Conservation (phyloP, 208 protist species). For the Trypanosoma scelopori region DNA sequence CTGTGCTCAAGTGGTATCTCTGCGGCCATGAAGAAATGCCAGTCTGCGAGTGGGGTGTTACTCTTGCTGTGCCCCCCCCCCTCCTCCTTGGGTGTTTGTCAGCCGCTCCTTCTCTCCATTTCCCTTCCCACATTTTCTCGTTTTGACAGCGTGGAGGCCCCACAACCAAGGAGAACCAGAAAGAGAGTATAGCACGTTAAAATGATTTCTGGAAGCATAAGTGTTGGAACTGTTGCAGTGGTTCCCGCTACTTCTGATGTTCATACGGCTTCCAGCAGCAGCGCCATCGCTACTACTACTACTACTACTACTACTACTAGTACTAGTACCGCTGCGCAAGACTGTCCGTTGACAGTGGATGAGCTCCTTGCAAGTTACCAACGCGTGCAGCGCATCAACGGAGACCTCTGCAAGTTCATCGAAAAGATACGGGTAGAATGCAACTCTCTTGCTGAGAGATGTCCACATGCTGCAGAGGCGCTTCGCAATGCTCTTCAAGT, state of each 20-base stretch:
- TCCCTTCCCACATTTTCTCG: too few relatives aligned
- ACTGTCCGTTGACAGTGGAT: conserved; percentile 42
- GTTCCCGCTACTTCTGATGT: not conserved
- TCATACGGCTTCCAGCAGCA: not conserved
- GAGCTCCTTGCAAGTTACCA: conserved; percentile 50
- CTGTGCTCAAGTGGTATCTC: too few relatives aligned
- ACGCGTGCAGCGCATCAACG: conserved; percentile 28
- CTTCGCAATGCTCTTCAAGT: conserved; percentile 1
- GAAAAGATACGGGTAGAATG: conserved; percentile 39
- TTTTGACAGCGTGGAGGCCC: too few relatives aligned
- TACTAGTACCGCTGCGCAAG: not conserved
- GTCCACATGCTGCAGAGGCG: conserved; percentile 14
- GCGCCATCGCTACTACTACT: not conserved
- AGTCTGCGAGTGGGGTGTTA: too few relatives aligned
- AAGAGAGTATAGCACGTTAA: too few relatives aligned
- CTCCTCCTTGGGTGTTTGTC: too few relatives aligned
- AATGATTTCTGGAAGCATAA: too few relatives aligned
- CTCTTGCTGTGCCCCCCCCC: too few relatives aligned
- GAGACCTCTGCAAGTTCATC: conserved; percentile 34
- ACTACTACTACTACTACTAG: not conserved
- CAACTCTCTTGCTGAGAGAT: conserved; percentile 17
- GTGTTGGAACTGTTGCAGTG: too few relatives aligned
- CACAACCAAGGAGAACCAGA: too few relatives aligned
- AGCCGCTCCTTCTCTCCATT: too few relatives aligned
- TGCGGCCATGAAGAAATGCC: too few relatives aligned